These are phyloP conservation scores for Syzygium aqueum DNA, from an alignment of 345 rosid genomes.

Conservation along the genomic window DNA sequence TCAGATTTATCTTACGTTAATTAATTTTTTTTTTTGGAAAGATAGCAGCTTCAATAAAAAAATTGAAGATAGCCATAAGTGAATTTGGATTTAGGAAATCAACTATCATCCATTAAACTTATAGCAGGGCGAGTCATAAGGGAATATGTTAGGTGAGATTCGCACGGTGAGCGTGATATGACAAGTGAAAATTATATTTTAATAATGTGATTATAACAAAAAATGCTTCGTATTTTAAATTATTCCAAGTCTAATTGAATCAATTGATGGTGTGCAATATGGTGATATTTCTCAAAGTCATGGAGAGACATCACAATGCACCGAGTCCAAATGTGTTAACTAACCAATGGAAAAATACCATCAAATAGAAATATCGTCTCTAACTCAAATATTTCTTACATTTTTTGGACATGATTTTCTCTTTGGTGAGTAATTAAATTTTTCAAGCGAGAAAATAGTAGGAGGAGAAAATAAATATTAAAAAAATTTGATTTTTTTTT, in stretches of 20 bases:
- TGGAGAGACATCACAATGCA: neutral
- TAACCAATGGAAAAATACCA: neutral
- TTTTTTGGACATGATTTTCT: neutral
- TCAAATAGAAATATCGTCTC: neutral
- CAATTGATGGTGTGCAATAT: neutral
- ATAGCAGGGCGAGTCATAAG: neutral
- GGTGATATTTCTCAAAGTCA: neutral
- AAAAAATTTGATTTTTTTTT: neutral
- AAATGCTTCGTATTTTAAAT: neutral
- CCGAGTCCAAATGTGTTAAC: neutral
- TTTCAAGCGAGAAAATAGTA: neutral
- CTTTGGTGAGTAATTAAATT: neutral
- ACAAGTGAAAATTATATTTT: neutral
- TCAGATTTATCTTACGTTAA: neutral
- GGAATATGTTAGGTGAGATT: neutral
- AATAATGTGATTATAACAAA: neutral
- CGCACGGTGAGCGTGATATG: neutral
- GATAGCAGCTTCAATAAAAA: neutral
- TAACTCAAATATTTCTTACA: neutral
- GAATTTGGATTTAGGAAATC: neutral
- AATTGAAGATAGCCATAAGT: neutral
- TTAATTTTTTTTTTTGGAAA: neutral
- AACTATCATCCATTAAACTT: neutral
- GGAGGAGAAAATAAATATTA: neutral
- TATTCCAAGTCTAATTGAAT: neutral